A percentile compares a stretch with the other conserved stretches of the same genome.
phyloP scores from a whole-genome alignment of 2,329 filamentous ascomycete species.

The Xylariaceae sp. region DNA sequence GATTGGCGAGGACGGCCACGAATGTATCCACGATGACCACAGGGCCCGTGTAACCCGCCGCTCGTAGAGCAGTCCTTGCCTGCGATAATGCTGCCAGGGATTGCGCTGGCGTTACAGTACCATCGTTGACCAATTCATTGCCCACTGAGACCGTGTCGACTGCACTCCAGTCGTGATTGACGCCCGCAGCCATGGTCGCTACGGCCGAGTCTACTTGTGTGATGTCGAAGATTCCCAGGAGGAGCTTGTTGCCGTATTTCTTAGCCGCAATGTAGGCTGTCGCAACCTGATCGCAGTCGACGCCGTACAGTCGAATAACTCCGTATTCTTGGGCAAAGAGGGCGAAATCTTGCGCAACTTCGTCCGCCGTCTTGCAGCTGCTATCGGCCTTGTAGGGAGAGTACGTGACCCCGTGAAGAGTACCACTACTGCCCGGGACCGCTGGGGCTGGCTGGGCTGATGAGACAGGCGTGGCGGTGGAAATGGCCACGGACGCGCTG shows the following conservation, averaged over 20 bases:
- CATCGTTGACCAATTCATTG: conserved; percentile 74
- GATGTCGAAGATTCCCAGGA: conserved; percentile 71
- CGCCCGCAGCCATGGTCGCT: conserved; percentile 55
- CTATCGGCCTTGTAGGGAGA: conserved; percentile 48
- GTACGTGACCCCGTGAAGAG: conserved; percentile 43
- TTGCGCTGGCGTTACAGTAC: conserved; percentile 46
- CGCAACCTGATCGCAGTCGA: conserved; percentile 70
- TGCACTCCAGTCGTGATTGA: conserved; percentile 60
- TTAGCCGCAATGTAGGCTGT: conserved; percentile 61
- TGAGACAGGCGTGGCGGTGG: conserved; percentile 5
- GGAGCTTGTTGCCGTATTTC: conserved; percentile 63
- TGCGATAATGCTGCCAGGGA: conserved; percentile 56
- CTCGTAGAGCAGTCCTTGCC: conserved; percentile 55
- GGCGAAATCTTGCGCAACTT: conserved; percentile 63
- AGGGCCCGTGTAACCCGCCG: conserved; percentile 64
- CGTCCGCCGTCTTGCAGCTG: conserved; percentile 61
- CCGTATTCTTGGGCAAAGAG: conserved; percentile 51
- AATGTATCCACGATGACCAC: conserved; percentile 82
- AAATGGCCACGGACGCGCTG: background rate
- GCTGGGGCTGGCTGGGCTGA: conserved; percentile 15
- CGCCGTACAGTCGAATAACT: conserved; percentile 72
- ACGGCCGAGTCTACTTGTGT: conserved; percentile 53
- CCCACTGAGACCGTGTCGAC: conserved; percentile 73
- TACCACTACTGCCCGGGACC: conserved; percentile 9
- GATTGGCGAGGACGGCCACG: conserved; percentile 60